A percentile compares a stretch with the other conserved stretches of the same genome.
phyloP scores from a whole-genome alignment of 768 basidiomycete genomes.

The Leccinum ochraceum region DNA sequence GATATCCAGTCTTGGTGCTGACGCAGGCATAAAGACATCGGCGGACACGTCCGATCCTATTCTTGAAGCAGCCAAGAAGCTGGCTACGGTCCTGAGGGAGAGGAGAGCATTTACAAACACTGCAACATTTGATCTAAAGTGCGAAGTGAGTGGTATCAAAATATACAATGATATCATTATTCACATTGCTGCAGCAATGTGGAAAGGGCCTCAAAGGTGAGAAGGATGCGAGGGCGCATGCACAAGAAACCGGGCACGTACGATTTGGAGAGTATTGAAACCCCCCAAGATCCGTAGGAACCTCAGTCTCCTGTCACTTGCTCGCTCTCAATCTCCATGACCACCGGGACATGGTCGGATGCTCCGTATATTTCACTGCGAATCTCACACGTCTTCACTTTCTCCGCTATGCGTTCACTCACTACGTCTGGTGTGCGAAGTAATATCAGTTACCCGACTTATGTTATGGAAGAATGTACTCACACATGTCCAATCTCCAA shows the following conservation, averaged over 20 bases:
- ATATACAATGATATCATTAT: slow-evolving; percentile 8
- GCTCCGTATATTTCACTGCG: slow-evolving; percentile 84
- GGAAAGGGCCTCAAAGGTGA: slow-evolving; percentile 88
- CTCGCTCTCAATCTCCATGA: slow-evolving; percentile 66
- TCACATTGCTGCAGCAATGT: slow-evolving; percentile 56
- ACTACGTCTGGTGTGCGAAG: slow-evolving; percentile 56
- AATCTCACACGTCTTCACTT: slow-evolving; percentile 82
- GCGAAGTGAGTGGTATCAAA: slow-evolving; percentile 56
- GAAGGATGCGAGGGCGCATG: slow-evolving; percentile 89
- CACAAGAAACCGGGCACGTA: slow-evolving; percentile 82
- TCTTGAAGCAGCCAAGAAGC: slow-evolving; percentile 62
- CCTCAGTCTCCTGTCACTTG: slow-evolving; percentile 27
- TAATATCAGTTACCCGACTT: slow-evolving; percentile 2
- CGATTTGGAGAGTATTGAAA: slow-evolving; percentile 80
- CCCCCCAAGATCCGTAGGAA: not conserved
- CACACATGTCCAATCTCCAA: slow-evolving; percentile 89
- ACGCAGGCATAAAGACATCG: slow-evolving; percentile 23
- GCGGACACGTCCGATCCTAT: slow-evolving; percentile 51
- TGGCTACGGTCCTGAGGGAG: slow-evolving; percentile 70
- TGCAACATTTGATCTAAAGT: slow-evolving; percentile 86
- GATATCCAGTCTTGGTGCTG: slow-evolving; percentile 24
- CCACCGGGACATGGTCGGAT: slow-evolving; percentile 82
- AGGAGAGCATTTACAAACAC: slow-evolving; percentile 92
- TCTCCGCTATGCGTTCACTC: slow-evolving; percentile 65
- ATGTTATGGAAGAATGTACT: slow-evolving; percentile 23